Evolutionary conservation across 2,329 filamentous ascomycete species (phyloP), one percentile per base, ranked within the genome.

Genomic region (Emericellopsis cladophorae): DNA sequence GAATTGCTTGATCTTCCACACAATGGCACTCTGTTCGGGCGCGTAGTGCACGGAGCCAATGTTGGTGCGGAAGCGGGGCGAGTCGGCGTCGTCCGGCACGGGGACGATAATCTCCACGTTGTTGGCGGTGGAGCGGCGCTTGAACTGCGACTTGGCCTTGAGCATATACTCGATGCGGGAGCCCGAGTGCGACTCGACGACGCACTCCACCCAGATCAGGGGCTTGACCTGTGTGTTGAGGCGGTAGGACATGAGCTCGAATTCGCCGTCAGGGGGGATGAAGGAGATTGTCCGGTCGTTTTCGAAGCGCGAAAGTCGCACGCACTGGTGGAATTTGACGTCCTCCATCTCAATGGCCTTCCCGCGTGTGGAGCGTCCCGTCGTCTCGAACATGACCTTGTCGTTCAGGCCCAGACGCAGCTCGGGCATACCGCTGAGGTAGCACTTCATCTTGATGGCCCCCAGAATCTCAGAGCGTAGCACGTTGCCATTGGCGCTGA

Each of bases 1-100:
- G 61, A 98, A 98, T 56, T 98, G 92, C 71, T 98, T 98, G 61
- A 98, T 98, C 71, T 98, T 98, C 92, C 92, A 98, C 39, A 98
- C 84, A 51, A 98, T 98, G 44, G 90, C 90, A 47, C 86, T 93
- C 56, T 95, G 90, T 62, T 98, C 92, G 1, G 92, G 92, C 4
- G 90, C 90, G 58, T 98, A 98, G 65, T 98, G 92, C 11, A 98
- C 92, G 24, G 84, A 87, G 42, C 92, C 92, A 46, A 98, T 93
- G 59, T 96, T 98, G 31, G 92, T 98, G 40, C 92, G 79, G 76
- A 98, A 98, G 36, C 92, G 81, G 10, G 92, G 92, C 2, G 85
- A 87, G 61, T 98, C 92, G 46, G 92, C 92, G 58, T 98, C 92
- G 59, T 98, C 92, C 18, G 92, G 92, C 3, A 98, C 92, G 1